phyloP scores from a whole-genome alignment of 345 rosid genomes.

The Durio zibethinus region DNA sequence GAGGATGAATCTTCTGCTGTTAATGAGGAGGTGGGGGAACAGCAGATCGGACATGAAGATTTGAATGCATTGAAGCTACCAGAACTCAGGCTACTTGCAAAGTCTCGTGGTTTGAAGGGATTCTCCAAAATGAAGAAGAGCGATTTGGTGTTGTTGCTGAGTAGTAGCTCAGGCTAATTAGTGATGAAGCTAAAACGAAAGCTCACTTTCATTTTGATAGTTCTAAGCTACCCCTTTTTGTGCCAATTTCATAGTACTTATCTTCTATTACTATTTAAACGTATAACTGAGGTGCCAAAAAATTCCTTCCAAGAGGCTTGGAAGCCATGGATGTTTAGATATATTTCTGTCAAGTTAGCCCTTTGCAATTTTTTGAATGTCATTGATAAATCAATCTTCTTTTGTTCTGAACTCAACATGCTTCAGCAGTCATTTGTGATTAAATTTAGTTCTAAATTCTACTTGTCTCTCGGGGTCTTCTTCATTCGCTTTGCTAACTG shows the following conservation, averaged over 20 bases:
- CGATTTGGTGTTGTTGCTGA: constrained; percentile 55
- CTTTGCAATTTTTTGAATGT: not conserved
- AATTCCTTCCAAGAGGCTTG: not conserved
- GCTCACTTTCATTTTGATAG: constrained; percentile 5
- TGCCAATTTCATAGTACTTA: constrained; percentile 6
- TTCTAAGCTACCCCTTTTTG: constrained; percentile 16
- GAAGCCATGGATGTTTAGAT: not conserved
- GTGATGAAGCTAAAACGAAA: constrained; percentile 8
- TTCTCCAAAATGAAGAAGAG: constrained; percentile 82
- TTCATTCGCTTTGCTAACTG: too few species aligned
- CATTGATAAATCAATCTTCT: not conserved
- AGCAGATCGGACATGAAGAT: constrained; percentile 28
- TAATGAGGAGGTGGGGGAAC: constrained; percentile 32
- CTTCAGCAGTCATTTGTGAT: too few species aligned
- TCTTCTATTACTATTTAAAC: not conserved
- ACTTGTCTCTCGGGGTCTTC: too few species aligned
- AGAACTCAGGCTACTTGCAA: constrained; percentile 74
- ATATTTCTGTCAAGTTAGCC: not conserved
- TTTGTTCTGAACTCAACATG: not conserved
- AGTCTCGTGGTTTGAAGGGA: constrained; percentile 75
- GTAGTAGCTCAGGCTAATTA: constrained; percentile 30
- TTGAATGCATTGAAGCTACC: constrained; percentile 58
- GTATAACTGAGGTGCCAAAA: not conserved
- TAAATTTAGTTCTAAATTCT: too few species aligned
- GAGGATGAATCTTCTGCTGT: constrained; percentile 27